Conservation (phyloP, 2,329 filamentous ascomycete genomes). For the Curvularia sp. region DNA sequence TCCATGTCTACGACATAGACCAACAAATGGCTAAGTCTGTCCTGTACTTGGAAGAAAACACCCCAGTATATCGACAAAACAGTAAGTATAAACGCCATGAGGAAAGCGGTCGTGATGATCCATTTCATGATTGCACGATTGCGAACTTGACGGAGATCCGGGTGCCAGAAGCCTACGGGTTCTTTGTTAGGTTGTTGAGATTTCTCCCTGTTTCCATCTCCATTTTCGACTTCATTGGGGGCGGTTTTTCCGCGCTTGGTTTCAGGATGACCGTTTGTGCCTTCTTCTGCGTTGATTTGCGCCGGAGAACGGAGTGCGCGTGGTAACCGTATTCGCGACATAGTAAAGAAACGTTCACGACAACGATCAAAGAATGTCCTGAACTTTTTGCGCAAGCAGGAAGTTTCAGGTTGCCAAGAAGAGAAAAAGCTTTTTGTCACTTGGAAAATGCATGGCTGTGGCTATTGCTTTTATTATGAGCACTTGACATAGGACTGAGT, state of each 20-base stretch:
- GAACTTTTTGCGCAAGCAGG: not conserved
- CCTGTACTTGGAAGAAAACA: constrained; percentile 60
- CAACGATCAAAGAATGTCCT: not conserved
- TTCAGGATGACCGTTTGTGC: constrained; percentile 17
- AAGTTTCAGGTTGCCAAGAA: not conserved
- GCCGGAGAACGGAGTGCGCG: constrained; percentile 21
- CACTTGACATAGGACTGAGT: not conserved
- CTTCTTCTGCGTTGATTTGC: constrained; percentile 19
- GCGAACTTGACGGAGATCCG: constrained; percentile 50
- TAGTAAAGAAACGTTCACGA: not conserved
- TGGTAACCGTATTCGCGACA: constrained; percentile 14
- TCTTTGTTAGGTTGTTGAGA: constrained; percentile 30
- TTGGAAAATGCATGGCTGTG: constrained; percentile 13
- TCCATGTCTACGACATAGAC: constrained; percentile 71
- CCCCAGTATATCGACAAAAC: constrained; percentile 69
- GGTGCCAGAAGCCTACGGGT: constrained; percentile 58
- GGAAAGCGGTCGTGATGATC: constrained; percentile 55
- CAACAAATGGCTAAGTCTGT: constrained; percentile 53
- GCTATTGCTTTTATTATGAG: constrained; percentile 8
- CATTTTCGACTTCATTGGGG: constrained; percentile 18
- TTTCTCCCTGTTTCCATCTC: constrained; percentile 7
- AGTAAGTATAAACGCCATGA: constrained; percentile 64
- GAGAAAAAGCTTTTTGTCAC: constrained; percentile 4
- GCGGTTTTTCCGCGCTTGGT: constrained; percentile 15
- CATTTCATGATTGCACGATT: constrained; percentile 53